Conservation (phyloP, 257 asterid genomes). For the Nemophila menziesii region DNA sequence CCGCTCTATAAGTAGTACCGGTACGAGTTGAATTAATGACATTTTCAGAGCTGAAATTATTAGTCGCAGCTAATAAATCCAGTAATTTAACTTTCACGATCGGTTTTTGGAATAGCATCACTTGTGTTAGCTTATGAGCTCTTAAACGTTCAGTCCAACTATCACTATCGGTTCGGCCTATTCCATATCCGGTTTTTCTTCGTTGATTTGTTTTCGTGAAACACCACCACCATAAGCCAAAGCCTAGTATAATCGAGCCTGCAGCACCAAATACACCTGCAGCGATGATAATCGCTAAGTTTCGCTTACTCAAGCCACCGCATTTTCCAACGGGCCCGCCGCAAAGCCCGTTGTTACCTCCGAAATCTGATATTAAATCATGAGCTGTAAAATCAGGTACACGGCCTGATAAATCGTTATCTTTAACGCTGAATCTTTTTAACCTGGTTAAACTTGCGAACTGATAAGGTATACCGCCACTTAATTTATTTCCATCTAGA, state of each 20-base stretch:
- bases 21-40: conserved; percentile 55
- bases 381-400: conserved; percentile 42
- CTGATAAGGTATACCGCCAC: conserved; percentile 57
- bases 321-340: conserved; percentile 61
- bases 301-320: conserved; percentile 70
- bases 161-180: conserved; percentile 33
- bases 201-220: conserved; percentile 30
- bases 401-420: conserved; percentile 56
- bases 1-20: conserved; percentile 73
- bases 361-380: conserved; percentile 23
- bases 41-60: conserved; percentile 42
- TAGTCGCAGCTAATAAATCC: conserved; percentile 63
- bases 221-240: conserved; percentile 82
- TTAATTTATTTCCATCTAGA: conserved; percentile 38
- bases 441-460: conserved; percentile 54
- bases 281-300: conserved; percentile 61
- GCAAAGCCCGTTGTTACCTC: conserved; percentile 61
- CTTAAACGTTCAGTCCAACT: conserved; percentile 60
- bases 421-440: conserved; percentile 40
- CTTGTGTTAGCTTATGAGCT: conserved; percentile 69
- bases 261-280: conserved; percentile 89
- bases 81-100: conserved; percentile 76
- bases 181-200: conserved; percentile 48
- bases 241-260: conserved; percentile 62
- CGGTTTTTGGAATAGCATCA: conserved; percentile 72